Evolutionary conservation across 2,329 filamentous ascomycete genomes (phyloP).

Genomic region (Neoascochyta sp.): DNA sequence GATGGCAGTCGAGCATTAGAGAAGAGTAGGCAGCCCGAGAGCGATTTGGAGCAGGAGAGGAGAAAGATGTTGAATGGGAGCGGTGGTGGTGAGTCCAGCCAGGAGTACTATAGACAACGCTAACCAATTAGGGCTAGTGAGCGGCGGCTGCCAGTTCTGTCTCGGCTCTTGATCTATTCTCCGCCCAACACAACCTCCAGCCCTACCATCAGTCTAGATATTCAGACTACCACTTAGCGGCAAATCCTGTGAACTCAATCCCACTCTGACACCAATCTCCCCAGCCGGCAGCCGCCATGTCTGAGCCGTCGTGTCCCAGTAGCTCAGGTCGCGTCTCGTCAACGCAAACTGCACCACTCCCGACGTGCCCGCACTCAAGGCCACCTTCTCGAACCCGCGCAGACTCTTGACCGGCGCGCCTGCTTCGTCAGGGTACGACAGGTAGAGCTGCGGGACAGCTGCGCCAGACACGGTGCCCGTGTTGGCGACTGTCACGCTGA

Average conservation of each 20-base stretch:
- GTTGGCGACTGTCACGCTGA: constrained; percentile 51
- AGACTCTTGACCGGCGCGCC: constrained; percentile 39
- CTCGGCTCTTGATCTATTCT: too few species aligned
- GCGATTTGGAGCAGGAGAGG: too few species aligned
- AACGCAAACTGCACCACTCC: constrained; percentile 46
- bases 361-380: constrained; percentile 42
- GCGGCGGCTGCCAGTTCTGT: too few species aligned
- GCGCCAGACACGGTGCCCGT: constrained; percentile 48
- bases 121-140: too few species aligned
- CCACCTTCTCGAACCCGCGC: constrained; percentile 50
- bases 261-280: constrained; percentile 18
- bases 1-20: too few species aligned
- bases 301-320: constrained; percentile 47
- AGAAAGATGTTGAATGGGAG: too few species aligned
- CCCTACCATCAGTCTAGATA: too few species aligned
- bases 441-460: constrained; percentile 55
- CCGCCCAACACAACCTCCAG: too few species aligned
- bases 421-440: constrained; percentile 42
- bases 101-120: too few species aligned
- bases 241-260: constrained; percentile 27
- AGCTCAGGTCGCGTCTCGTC: constrained; percentile 48
- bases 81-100: too few species aligned
- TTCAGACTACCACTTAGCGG: too few species aligned
- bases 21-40: too few species aligned
- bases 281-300: constrained; percentile 40